Conservation (phyloP, 495 filamentous ascomycete species). For the Podospora didyma region DNA sequence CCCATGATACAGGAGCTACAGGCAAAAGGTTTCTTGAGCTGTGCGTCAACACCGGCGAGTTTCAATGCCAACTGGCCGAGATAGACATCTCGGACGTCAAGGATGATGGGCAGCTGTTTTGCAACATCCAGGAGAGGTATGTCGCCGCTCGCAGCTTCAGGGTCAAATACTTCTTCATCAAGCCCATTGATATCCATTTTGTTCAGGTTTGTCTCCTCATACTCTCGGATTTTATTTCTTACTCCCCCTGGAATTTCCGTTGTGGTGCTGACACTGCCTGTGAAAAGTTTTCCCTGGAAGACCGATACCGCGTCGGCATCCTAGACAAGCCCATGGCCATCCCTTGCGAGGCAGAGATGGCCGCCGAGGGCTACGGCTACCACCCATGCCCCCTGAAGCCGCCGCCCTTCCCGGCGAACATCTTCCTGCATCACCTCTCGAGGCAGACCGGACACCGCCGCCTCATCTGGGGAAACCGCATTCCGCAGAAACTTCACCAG, state of each 20-base stretch:
- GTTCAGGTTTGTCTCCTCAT: background rate
- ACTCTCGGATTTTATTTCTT: background rate
- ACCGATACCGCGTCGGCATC: background rate
- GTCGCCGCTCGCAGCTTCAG: background rate
- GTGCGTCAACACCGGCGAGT: background rate
- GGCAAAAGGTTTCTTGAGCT: background rate
- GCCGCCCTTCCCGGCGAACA: background rate
- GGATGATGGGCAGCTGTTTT: background rate
- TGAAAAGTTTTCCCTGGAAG: background rate
- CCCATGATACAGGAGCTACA: background rate
- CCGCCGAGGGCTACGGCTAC: background rate
- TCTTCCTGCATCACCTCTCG: background rate
- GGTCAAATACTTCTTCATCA: background rate
- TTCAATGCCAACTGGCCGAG: background rate
- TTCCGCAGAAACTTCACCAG: background rate
- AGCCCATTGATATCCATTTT: background rate
- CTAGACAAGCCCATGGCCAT: background rate
- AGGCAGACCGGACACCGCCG: background rate
- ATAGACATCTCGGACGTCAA: background rate
- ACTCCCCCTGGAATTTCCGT: background rate
- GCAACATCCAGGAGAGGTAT: background rate
- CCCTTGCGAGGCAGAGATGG: background rate
- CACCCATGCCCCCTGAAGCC: background rate
- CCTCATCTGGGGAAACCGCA: background rate
- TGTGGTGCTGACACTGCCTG: too few relatives aligned